These are phyloP conservation scores for Viridothelium virens DNA, from an alignment of 495 filamentous ascomycete genomes.

Conservation along the genomic window DNA sequence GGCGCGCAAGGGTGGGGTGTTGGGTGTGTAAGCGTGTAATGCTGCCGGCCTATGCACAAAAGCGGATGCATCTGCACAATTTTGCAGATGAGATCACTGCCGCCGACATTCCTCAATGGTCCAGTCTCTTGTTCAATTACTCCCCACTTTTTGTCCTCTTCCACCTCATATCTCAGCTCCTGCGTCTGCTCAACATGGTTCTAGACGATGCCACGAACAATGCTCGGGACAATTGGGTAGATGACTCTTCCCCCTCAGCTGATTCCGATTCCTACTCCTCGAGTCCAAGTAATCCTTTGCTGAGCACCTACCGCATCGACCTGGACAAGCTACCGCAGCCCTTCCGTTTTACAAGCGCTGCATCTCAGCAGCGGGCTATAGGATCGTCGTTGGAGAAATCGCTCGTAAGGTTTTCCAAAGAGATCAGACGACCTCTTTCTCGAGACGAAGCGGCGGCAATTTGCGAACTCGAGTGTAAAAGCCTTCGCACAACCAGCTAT, in stretches of 20 bases:
- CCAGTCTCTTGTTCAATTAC: background rate
- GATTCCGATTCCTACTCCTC: background rate
- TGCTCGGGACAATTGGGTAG: background rate
- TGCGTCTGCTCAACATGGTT: background rate
- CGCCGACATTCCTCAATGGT: background rate
- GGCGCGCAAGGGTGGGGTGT: too few relatives aligned
- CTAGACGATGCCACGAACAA: background rate
- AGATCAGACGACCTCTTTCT: conserved; percentile 16
- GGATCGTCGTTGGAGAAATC: background rate
- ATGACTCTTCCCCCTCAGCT: background rate
- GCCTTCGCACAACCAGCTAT: conserved; percentile 13
- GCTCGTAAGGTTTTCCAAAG: background rate
- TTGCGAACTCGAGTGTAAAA: conserved; percentile 20
- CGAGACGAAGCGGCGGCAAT: conserved; percentile 25
- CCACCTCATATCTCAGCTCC: background rate
- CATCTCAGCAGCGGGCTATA: background rate
- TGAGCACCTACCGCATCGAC: background rate
- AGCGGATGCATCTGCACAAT: background rate
- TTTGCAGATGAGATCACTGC: background rate
- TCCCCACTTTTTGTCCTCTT: background rate
- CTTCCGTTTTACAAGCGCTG: background rate
- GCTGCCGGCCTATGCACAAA: background rate
- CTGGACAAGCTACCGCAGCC: background rate
- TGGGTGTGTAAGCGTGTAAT: too few relatives aligned
- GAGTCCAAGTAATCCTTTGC: background rate